Evolutionary conservation across 768 basidiomycete genomes (phyloP), one percentile per base, ranked within the genome.

Genomic region (Chlorophyllum brunneum): DNA sequence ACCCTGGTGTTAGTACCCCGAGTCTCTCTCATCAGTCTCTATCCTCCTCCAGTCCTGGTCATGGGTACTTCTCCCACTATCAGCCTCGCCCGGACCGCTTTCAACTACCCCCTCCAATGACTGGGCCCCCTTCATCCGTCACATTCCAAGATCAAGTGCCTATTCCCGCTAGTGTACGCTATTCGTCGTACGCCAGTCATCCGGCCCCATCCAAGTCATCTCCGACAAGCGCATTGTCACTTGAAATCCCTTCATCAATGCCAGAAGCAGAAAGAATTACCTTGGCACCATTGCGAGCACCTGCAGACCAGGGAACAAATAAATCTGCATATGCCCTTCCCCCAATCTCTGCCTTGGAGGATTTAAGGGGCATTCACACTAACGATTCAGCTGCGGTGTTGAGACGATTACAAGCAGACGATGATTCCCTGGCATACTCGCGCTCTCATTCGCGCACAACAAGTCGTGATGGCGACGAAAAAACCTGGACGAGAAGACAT

Each of bases 331-430:
- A 83, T 55, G 79, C 83, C 1, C 62, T 87, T 3, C 86, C 85
- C 1, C 83, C 85, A 0, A 86, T 87, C 51, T 82, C 85, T 5
- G 80, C 83, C 0, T 67, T 90, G 58, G 86, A 87, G 63, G 80
- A 81, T 54, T 63, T 83, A 43, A 73, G 82, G 7, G 80, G 81
- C 2, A 66, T 77, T 18, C 68, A 59, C 65, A 71, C 55, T 53
- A 73, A 71, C 31, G 84, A 87, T 61, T 81, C 85, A 0, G 80
- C 82, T 4, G 80, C 84, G 5, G 86, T 89, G 5, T 66, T 89
- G 41, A 70, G 81, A 48, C 75, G 87, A 23, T 66, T 89, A n/a
- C 76, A 72, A 51, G 73, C 76, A 56, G 80, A 83, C 18, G 83
- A 83, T 45, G 72, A 76, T 15, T 34, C 51, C 16, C 2, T 30